Evolutionary conservation across 192 early-diverging fungal genomes (phyloP), one percentile per base, ranked within the genome.

Genomic region (Ramicandelaber brevisporus): DNA sequence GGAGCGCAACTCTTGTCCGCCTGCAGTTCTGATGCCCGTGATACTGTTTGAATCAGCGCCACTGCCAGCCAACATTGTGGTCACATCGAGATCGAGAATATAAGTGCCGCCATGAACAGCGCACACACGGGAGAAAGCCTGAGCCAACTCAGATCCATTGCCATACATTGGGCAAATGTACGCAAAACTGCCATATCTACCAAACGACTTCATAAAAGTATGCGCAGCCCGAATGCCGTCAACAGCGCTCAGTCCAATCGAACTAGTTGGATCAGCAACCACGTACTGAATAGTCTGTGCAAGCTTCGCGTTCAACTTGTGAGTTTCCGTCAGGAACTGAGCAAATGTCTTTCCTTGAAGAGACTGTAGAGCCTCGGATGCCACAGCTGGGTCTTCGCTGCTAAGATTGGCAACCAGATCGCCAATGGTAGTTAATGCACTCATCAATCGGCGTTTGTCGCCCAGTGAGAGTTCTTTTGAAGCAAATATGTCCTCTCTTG

Each of bases 61-160:
- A n/a, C n/a, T n/a, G n/a, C n/a, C n/a, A n/a, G n/a, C n/a, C n/a
- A n/a, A n/a, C n/a, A n/a, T n/a, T n/a, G n/a, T n/a, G n/a, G n/a
- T n/a, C n/a, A 76, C 28, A 0, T 42, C 36, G 27, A 68, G 61
- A 20, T 61, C 53, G 14, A 93, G 50, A 35, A 93, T 76, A 36
- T 88, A 95, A 6, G 67, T 72, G 10, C 88, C 85, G 15, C 84
- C 84, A 40, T 78, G 67, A 1, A 96, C 89, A 4, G 89, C 89
- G 21, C 72, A 79, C 3, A 73, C 44, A 31, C 86, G 65, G 50
- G 84, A 85, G 48, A 90, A 88, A 4, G 79, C 70, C 46, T 95
- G 89, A 1, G 75, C 57, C 8, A 88, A 54, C 47, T 95, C 85
- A 22, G 78, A 82, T 3, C 73, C 75, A 17, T 70, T 75, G 14